Evolutionary conservation across 495 filamentous ascomycete species (phyloP), one percentile per base, ranked within the genome.

Genomic region (Endocarpon pusillum): DNA sequence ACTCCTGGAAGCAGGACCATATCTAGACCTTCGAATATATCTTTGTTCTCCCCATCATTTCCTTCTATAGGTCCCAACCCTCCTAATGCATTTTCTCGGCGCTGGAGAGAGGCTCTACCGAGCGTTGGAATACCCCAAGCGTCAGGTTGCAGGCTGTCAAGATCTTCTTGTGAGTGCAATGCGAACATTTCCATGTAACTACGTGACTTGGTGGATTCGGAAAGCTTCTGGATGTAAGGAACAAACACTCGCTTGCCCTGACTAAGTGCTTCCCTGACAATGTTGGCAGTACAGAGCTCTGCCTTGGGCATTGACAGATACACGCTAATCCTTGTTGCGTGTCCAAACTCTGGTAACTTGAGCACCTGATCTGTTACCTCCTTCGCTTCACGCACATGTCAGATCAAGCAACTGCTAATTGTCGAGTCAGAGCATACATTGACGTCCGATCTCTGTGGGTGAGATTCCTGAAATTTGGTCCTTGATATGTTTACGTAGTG

Each of bases 151-250:
- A 94, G 58, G 6, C 68, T 64, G 41, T 78, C 70, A 52, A 80
- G 94, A 47, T 96, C 89, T 11, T 59, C 54, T 27, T 77, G 50
- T 18, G 74, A 77, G 32, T 61, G 55, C 38, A 97, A 60, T 33
- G 73, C 71, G 1, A 96, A 66, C 89, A 97, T 94, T 43, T 94
- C 83, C 85, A 97, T 96, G 14, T 81, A 62, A 16, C 70, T 73
- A 2, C 61, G 54, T 12, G 71, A 73, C 8, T 43, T 48, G 8
- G 39, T 34, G n/a, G 42, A 27, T 4, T 51, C 48, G 18, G 67
- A 59, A 11, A 68, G 55, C 32, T 62, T 71, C 53, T 89, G 71
- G 33, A 87, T 78, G 47, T 89, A 91, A 8, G 89, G 89, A 19
- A 97, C 76, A 53, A 85, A 94, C 18, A 96, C 81, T 34, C 73